Evolutionary conservation across 2,329 filamentous ascomycete genomes (phyloP).

Genomic region (Alternaria postmessia): DNA sequence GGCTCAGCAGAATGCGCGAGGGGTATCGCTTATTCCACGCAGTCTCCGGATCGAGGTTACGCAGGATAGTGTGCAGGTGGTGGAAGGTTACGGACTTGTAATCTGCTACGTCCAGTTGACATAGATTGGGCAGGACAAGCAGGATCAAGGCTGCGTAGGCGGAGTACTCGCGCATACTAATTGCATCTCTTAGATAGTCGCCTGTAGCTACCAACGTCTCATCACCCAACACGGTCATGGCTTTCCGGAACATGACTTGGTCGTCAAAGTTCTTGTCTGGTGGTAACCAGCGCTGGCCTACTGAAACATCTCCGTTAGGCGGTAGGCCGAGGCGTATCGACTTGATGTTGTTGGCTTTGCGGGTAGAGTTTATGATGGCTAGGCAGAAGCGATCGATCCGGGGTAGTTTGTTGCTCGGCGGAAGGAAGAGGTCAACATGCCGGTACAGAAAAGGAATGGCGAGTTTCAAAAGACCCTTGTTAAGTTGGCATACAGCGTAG

Average conservation of each 20-base stretch:
- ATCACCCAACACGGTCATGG: conserved; percentile 19
- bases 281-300: conserved; percentile 29
- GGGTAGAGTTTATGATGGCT: conserved; percentile 26
- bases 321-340: conserved; percentile 32
- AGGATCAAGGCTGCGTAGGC: conserved; percentile 35
- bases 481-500: conserved; percentile 22
- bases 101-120: conserved; percentile 28
- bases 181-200: conserved; percentile 29
- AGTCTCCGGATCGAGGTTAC: conserved; percentile 20
- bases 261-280: conserved; percentile 25
- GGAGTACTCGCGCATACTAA: conserved; percentile 34
- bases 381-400: conserved; percentile 38
- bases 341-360: conserved; percentile 28
- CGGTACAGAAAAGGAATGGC: conserved; percentile 32
- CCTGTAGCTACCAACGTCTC: conserved; percentile 24
- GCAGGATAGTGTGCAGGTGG: conserved; percentile 26
- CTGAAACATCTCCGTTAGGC: conserved; percentile 16
- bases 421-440: conserved; percentile 34
- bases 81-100: conserved; percentile 28
- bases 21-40: conserved; percentile 14
- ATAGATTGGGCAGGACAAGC: conserved; percentile 29
- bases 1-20: conserved; percentile 18
- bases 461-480: conserved; percentile 22
- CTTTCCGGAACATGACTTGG: conserved; percentile 17
- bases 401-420: conserved; percentile 4